Conservation (phyloP, 2,329 filamentous ascomycete genomes). For the Colletotrichum sidae region DNA sequence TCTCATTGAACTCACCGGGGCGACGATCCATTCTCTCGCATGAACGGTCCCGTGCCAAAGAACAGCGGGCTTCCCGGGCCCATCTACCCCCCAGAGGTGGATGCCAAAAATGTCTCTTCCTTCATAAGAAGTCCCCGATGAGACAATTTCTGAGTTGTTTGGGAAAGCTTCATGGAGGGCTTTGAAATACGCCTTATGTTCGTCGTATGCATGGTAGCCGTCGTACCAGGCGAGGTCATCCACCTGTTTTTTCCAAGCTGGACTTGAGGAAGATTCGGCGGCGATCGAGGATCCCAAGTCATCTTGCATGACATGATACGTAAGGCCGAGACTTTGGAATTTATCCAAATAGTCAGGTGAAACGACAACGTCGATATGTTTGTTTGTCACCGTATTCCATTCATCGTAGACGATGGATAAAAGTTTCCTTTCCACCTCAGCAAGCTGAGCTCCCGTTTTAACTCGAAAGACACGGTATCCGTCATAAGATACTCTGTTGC, state of each 20-base stretch:
- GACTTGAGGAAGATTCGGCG: slow-evolving; percentile 40
- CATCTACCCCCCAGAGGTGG: slow-evolving; percentile 58
- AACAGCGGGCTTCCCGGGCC: slow-evolving; percentile 58
- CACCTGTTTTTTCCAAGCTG: slow-evolving; percentile 40
- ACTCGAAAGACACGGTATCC: slow-evolving; percentile 31
- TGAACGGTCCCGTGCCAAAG: slow-evolving; percentile 65
- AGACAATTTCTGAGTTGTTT: slow-evolving; percentile 58
- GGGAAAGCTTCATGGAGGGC: slow-evolving; percentile 55
- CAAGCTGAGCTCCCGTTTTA: slow-evolving; percentile 18
- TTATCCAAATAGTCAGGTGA: slow-evolving; percentile 43
- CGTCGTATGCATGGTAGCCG: slow-evolving; percentile 60
- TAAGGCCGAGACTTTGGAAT: slow-evolving; percentile 45
- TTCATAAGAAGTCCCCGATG: slow-evolving; percentile 56
- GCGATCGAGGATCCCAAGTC: slow-evolving; percentile 45
- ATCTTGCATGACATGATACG: slow-evolving; percentile 44
- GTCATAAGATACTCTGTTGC: slow-evolving; percentile 9
- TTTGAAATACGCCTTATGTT: slow-evolving; percentile 59
- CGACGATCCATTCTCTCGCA: slow-evolving; percentile 65
- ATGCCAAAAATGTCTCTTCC: slow-evolving; percentile 68
- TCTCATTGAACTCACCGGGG: slow-evolving; percentile 55
- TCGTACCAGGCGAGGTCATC: slow-evolving; percentile 59
- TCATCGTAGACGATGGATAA: slow-evolving; percentile 12
- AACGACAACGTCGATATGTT: slow-evolving; percentile 46
- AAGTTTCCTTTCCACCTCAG: slow-evolving; percentile 2
- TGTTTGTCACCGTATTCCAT: slow-evolving; percentile 5